Evolutionary conservation across 2,329 filamentous ascomycete genomes (phyloP), one percentile per base, ranked within the genome.

Genomic region (Canariomyces notabilis): DNA sequence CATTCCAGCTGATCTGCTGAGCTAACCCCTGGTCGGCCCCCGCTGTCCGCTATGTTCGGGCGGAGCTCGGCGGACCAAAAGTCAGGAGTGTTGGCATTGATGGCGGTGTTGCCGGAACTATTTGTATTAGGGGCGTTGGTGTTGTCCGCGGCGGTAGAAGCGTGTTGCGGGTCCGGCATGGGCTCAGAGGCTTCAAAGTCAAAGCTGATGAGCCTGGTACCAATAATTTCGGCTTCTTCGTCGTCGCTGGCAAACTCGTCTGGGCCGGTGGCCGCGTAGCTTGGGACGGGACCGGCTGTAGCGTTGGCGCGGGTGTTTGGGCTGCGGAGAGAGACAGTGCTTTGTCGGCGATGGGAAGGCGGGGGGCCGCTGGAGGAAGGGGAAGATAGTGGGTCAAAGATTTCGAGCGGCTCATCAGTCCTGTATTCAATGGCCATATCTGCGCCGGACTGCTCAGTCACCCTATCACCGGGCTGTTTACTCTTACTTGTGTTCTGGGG

Each of bases 51-150:
- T 2, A 56, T 43, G 49, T 72, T 80, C 2, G 77, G 75, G 1
- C 77, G 71, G 15, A 81, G 60, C 56, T 82, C 78, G 11, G 78
- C 77, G 4, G 75, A 77, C 78, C 78, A 82, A 1, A 76, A 59
- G 12, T 75, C 77, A 2, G 72, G 66, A 1, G 74, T 40, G 26
- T 33, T 32, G 38, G 6, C 22, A 40, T 23, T 19, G 35, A 31
- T 2, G 29, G 26, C 26, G 38, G 65, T 1, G 73, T 9, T 18
- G 21, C 6, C 21, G 41, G 31, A 14, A 22, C n/a, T 16, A 33
- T 33, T 26, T 23, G 33, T 5, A 36, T 29, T 4, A n/a, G n/a
- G n/a, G n/a, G n/a, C n/a, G 26, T 9, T 29, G 4, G 26, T 8
- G 26, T 29, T 29, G 26, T 29, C 26, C 4, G 26, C 26, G 26